These are phyloP conservation scores for Prorocentrum cordatum DNA, from an alignment of 169 alveolate genomes.

Conservation along the genomic window DNA sequence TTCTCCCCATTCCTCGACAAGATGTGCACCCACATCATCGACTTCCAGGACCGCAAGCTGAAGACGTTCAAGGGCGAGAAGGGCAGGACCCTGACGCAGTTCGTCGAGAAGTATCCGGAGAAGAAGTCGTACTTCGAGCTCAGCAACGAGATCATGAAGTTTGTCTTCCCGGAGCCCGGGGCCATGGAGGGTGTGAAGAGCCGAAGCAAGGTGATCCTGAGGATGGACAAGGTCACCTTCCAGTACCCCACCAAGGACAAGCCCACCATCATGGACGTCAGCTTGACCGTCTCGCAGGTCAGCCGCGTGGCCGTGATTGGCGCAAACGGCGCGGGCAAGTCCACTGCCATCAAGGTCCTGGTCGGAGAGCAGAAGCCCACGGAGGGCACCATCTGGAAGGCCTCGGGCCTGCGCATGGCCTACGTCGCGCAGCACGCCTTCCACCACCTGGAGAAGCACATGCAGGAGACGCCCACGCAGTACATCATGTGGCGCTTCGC, in stretches of 20 bases:
- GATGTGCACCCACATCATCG: conserved; percentile 17
- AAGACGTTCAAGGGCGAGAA: conserved; percentile 66
- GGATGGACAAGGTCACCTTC: neutral
- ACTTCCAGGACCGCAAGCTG: conserved; percentile 57
- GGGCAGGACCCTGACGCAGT: conserved; percentile 47
- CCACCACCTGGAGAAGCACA: conserved; percentile 72
- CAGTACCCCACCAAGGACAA: conserved; percentile 15
- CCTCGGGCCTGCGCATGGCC: conserved; percentile 71
- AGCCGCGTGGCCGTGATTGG: conserved; percentile 72
- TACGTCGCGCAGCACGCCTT: conserved; percentile 73
- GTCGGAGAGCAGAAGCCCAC: conserved; percentile 70
- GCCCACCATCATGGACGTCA: conserved; percentile 69
- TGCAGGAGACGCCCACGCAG: conserved; percentile 63
- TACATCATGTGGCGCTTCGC: conserved; percentile 73
- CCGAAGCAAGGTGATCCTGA: conserved; percentile 63
- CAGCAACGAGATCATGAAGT: conserved; percentile 56
- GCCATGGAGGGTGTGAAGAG: conserved; percentile 66
- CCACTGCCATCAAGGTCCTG: conserved; percentile 71
- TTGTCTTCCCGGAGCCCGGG: conserved; percentile 61
- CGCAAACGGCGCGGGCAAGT: conserved; percentile 72
- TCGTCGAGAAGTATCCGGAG: conserved; percentile 68
- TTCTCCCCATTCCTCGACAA: conserved; percentile 55
- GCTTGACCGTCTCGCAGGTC: conserved; percentile 61
- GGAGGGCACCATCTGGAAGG: conserved; percentile 63
- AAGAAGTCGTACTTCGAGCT: conserved; percentile 63